Conservation (phyloP, 73 alveolate species). For the Tetrahymena borealis region DNA sequence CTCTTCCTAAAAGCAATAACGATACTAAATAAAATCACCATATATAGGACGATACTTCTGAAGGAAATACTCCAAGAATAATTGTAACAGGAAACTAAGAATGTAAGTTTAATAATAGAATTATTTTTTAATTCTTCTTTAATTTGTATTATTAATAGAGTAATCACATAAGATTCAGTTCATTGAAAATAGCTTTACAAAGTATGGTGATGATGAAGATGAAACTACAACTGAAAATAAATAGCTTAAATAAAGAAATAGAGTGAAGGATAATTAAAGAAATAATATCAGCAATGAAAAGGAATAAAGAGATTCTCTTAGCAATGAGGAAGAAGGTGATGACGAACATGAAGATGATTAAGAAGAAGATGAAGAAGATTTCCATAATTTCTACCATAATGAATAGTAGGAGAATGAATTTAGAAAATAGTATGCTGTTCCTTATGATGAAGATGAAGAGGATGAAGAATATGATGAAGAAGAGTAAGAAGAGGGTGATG, state of each 20-base stretch:
- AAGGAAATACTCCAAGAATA: background rate
- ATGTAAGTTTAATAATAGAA: background rate
- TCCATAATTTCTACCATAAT: background rate
- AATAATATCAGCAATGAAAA: background rate
- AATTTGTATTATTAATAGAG: background rate
- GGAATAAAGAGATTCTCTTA: background rate
- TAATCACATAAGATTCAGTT: background rate
- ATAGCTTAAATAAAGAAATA: background rate
- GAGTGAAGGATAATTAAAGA: background rate
- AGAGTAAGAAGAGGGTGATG: background rate
- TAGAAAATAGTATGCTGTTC: background rate
- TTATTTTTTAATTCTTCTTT: background rate
- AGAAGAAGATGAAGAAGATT: background rate
- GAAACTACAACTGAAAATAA: background rate
- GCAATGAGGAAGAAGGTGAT: background rate
- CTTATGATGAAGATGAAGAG: background rate
- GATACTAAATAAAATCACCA: background rate
- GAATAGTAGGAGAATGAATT: background rate
- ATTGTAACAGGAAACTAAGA: background rate
- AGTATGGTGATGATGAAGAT: background rate
- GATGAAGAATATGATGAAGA: background rate
- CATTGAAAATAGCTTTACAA: background rate
- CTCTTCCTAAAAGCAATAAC: background rate
- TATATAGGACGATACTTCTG: background rate
- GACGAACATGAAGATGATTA: background rate